Evolutionary conservation across 257 asterid genomes (phyloP), one percentile per base, ranked within the genome.

Genomic region (Coffea canephora): DNA sequence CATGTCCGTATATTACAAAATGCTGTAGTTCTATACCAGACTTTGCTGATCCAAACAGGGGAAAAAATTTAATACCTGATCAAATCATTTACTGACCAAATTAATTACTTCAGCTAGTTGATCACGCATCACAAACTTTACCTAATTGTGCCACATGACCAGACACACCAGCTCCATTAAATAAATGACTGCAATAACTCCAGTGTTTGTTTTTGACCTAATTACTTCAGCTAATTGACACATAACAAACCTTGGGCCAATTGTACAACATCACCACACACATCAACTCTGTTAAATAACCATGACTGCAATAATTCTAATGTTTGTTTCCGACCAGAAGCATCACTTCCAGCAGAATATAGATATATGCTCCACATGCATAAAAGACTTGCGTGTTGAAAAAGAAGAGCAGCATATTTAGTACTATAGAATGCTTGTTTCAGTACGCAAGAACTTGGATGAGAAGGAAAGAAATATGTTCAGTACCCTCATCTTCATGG

Each of bases 401-500:
- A 23, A 25, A 21, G 19, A 72, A 72, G 16, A 74, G 55, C 49
- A 16, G 69, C 34, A 74, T 50, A 13, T 55, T 50, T 3, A 34
- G 8, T 39, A 16, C 59, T 76, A 25, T 14, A 77, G 10, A 11
- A 46, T 3, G 12, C 39, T 14, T 14, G 19, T 67, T n/a, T n/a
- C n/a, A 61, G n/a, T n/a, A 62, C 9, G 45, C 73, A 54, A 1
- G 36, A 4, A 67, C n/a, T 19, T 25, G 61, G 59, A 69, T 13
- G n/a, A 2, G 23, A 66, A 36, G 66, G 27, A 69, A 49, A 54
- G 77, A 74, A 68, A 78, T 15, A 74, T 54, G 23, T 13, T 25
- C 8, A 70, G 41, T 90, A 95, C 99, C 95, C 97, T 81, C 23
- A 95, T 87, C 82, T 95, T 95, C 99, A 93, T 95, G 9, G 99